Base-by-base conservation (phyloP, 768 basidiomycete genomes). In the Leccinum aurantiacum region DNA sequence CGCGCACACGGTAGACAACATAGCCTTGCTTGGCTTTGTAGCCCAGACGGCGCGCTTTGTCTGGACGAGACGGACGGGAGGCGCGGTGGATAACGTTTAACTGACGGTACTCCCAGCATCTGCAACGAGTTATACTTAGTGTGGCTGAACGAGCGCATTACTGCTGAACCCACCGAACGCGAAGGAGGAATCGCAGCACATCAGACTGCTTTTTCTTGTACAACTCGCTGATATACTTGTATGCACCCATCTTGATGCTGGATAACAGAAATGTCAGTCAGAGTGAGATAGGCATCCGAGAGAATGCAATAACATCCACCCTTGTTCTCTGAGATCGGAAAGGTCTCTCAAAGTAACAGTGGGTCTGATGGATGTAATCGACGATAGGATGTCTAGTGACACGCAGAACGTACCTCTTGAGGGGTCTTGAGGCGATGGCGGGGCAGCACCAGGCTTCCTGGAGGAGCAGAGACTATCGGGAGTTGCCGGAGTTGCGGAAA, bases 21-120 rank as follows among this genome's bases (percentile, higher is more conserved):
- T 94, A 99, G 70, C 97, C 97, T 79, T 99, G 97, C 86, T 99
- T 99, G 76, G 97, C 95, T 83, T 98, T 99, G 88, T 98, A 99
- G 53, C 97, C 97, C 63, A 99, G 82, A 66, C 95, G 89, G 75
- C 97, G 91, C 64, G 97, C 97, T 84, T 98, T 99, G 83, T 99
- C 97, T 57, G 97, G 97, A 73, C 97, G 91, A 51, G 96, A 98
- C 51, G 97, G 96, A 63, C 96, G 92, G 65, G 95, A 95, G 50
- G 95, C 96, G 69, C 97, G 91, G 82, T 98, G 96, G 74, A 98
- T 92, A 67, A 99, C 94, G 70, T 97, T 94, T 71, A 98, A 80
- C 77, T 99, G 97, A 67, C 97, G 91, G 82, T 95, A 97, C 74
- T 98, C 95, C 95, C 95, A 97, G 86, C 94, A 96, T 69, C 91